Base-by-base conservation (phyloP, 164 flowering plant genomes). In the Vitis amurensis region DNA sequence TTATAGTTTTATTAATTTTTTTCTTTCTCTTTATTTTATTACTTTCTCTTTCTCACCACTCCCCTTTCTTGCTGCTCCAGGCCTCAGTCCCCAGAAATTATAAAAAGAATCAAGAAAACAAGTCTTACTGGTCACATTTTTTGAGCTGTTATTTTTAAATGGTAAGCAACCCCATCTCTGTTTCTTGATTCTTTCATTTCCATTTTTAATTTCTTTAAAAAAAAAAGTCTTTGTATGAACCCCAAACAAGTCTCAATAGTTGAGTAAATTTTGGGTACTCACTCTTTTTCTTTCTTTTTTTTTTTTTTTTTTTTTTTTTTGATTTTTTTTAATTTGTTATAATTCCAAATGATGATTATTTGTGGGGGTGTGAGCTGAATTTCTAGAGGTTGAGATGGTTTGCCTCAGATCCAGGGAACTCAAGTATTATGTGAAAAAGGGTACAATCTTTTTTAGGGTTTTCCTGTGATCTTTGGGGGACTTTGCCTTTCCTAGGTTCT, bases 351-450 rank as follows among this genome's bases (percentile, higher is more conserved):
- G 12, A 30, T 29, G 64, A 67, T 72, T 72, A 70, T 59, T 68
- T 55, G 64, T 37, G 67, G 31, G 64, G 71, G 30, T 59, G 69
- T 48, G 23, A 61, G 59, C 17, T 5, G 58, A 44, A 23, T 29
- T 66, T 12, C 68, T 69, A 76, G 80, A 74, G 87, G 87, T 67
- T 80, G 77, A 59, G 74, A 76, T 75, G 70, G 68, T 65, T 85
- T 83, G 79, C 91, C 85, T 76, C 71, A 79, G 87, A 85, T 84
- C 83, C 83, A 70, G 87, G 91, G 80, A 71, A 82, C 78, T 82
- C 68, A 50, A 68, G 27, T 59, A 27, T 72, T 70, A 14, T 64
- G 37, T 57, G 69, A 58, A 77, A 74, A 77, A 63, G 64, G 63
- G 51, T 55, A 15, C 63, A 29, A 50, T 68, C 63, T 69, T 77